Conservation (phyloP, 495 filamentous ascomycete genomes). For the Xylaria curta region DNA sequence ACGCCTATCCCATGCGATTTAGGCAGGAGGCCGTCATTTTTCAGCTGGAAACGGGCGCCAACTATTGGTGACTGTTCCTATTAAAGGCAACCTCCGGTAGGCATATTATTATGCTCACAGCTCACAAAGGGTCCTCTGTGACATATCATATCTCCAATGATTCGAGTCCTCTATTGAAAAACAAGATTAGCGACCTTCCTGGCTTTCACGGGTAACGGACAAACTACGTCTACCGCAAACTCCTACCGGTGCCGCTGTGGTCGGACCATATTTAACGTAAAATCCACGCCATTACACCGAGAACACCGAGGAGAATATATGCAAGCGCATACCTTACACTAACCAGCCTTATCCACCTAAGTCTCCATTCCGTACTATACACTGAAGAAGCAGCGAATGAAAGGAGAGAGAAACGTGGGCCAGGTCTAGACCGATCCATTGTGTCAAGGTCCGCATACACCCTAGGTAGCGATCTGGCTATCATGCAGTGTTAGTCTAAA, state of each 20-base stretch:
- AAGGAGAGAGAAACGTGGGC: slow-evolving; percentile 18
- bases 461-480: slow-evolving; percentile 20
- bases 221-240: slow-evolving; percentile 19
- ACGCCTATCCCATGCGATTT: slow-evolving; percentile 9
- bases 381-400: slow-evolving; percentile 4
- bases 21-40: neutral
- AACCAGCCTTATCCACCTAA: slow-evolving; percentile 21
- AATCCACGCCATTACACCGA: slow-evolving; percentile 16
- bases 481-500: slow-evolving; percentile 28
- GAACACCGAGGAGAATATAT: slow-evolving; percentile 15
- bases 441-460: slow-evolving; percentile 23
- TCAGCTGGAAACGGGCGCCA: slow-evolving; percentile 16
- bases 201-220: slow-evolving; percentile 3
- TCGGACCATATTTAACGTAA: slow-evolving; percentile 6
- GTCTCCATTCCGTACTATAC: neutral
- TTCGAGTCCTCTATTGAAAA: neutral
- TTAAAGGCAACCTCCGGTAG: slow-evolving; percentile 4
- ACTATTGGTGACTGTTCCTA: slow-evolving; percentile 2
- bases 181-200: neutral
- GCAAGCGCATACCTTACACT: slow-evolving; percentile 13
- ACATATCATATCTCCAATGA: neutral
- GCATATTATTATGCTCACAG: neutral
- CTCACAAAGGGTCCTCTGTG: slow-evolving; percentile 8
- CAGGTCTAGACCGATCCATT: slow-evolving; percentile 27
- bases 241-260: neutral